Evolutionary conservation across 805 yeast genomes (phyloP), one percentile per base, ranked within the genome.

Genomic region (Ogataea kodamae): DNA sequence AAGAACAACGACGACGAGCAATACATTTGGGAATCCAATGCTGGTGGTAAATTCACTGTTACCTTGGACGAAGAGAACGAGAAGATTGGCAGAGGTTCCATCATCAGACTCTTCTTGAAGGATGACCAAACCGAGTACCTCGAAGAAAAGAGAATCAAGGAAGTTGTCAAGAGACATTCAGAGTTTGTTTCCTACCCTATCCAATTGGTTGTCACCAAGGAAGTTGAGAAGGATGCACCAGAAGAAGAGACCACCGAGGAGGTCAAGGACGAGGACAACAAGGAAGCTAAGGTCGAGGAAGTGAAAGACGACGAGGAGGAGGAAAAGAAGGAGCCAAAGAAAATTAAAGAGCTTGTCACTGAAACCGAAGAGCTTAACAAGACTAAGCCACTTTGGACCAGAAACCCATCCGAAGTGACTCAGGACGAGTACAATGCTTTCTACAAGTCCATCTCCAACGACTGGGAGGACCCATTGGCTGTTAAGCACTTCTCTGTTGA

Each of bases 401-500:
- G 97, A 78, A 84, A 81, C 76, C 98, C 99, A 67, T 70, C 90
- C 55, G 99, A 92, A 48, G 95, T 92, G 53, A 78, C 96, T 48
- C 89, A 87, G 75, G 98, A 92, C 50, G 99, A 92, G 73, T 92
- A 92, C 78, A 90, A 92, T 59, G 94, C 97, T 41, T 92, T 92
- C 84, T 92, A 92, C 85, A 92, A 92, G 76, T 88, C 97, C 32
- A 92, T 92, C 61, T 89, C 98, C 38, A 92, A 92, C 71, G 99
- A 92, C 71, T 92, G 98, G 98, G 98, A 92, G 75, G 98, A 92
- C 65, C 99, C 96, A 70, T 79, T 92, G 64, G 97, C 97, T 52
- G 97, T 92, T 53, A 92, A 92, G 79, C 99, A 92, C 74, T 92
- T 92, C 78, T 86, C 96, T 33, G 99, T 92, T 61, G 99, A 92